Evolutionary conservation across 441 rosid species (phyloP), one percentile per base, ranked within the genome.

Genomic region (Kokia cookei): DNA sequence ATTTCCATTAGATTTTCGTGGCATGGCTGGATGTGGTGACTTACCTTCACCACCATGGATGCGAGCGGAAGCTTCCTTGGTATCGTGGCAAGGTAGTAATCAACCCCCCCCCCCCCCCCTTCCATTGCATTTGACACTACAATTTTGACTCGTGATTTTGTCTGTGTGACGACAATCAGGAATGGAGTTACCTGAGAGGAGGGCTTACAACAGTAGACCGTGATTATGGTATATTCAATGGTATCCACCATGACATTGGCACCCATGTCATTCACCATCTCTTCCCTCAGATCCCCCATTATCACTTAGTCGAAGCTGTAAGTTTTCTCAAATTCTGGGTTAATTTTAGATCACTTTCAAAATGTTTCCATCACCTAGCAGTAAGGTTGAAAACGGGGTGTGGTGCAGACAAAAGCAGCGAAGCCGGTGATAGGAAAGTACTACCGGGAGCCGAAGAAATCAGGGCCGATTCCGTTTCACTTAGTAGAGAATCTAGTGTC

Each of bases 251-350:
- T 76, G 95, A 94, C 57, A 91, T 89, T 63, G 98, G 98, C 79
- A 94, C 98, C 37, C 97, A 94, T 71, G 97, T 94, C 63, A 69
- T 94, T 66, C 98, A 94, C 59, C 97, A 94, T 74, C 92, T 94
- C 67, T 94, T 92, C 83, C 98, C 97, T 71, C 97, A 94, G 77
- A 94, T 94, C 84, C 98, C 97, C 32, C 97, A 92, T 78, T 92
- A 92, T 69, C 96, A 88, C 82, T 82, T 94, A 62, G 84, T 88
- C 4, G 97, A 94, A 69, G 98, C 98, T 37, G 97, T 93, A 79
- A 79, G 35, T 59, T 6, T 27, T 19, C 29, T 55, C 24, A 55
- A 15, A 53, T 64, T 15, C 26, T 40, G 11, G 11, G 19, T 8
- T 59, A 22, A 27, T n/a, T 59, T 37, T 37, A 7, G 40, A 37